Evolutionary conservation across 2,329 filamentous ascomycete species (phyloP).

Genomic region (Teratosphaeria viscida): DNA sequence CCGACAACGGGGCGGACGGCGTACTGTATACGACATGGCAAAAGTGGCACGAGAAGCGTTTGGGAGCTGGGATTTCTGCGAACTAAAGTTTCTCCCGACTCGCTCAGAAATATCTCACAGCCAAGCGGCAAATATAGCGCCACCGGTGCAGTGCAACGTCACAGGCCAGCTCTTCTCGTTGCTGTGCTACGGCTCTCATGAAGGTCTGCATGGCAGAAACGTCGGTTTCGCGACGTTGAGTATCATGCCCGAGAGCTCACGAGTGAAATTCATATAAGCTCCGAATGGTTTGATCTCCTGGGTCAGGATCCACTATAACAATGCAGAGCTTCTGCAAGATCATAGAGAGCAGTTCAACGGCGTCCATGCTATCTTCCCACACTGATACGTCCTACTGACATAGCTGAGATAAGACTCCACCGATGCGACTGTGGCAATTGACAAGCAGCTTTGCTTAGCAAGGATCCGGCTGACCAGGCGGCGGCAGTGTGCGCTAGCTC

Average conservation of each 20-base stretch:
- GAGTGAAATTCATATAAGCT: background rate
- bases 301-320: background rate
- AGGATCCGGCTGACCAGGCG: background rate
- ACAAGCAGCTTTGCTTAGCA: background rate
- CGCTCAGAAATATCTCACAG: too few relatives aligned
- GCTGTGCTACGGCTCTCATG: background rate
- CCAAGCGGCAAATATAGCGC: background rate
- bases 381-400: background rate
- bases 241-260: background rate
- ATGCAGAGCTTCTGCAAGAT: background rate
- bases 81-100: too few relatives aligned
- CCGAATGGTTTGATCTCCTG: background rate
- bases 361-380: background rate
- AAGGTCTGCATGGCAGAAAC: background rate
- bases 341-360: background rate
- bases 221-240: background rate
- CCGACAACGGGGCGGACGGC: too few relatives aligned
- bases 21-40: too few relatives aligned
- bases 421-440: background rate
- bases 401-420: background rate
- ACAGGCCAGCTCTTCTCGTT: background rate
- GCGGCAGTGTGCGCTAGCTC: background rate
- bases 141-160: background rate
- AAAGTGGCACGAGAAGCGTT: too few relatives aligned
- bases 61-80: too few relatives aligned